Evolutionary conservation across 148 eudicot genomes (phyloP), one percentile per base, ranked within the genome.

Genomic region (Cornus florida): DNA sequence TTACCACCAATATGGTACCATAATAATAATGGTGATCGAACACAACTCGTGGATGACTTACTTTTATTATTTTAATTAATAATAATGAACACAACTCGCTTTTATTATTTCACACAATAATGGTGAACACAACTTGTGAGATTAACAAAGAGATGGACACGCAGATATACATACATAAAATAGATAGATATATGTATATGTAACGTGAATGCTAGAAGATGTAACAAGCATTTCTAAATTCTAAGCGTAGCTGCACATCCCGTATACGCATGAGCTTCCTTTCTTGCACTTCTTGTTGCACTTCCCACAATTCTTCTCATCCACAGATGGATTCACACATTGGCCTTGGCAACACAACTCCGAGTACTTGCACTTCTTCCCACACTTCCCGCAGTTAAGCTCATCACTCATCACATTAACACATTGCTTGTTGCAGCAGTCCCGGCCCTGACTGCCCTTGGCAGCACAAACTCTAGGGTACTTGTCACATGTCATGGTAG

Each of bases 401-500:
- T 23, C 64, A 39, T 75, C 70, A 1, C 10, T 41, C 56, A 64
- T 75, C 69, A 75, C 77, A 60, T 74, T 35, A 5, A 74, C 77
- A 60, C 77, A 74, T 35, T 32, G 20, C 19, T 74, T 74, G 7
- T n/a, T 11, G 35, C 77, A 74, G 31, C 77, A 74, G 31, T 74
- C 69, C 1, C 31, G 69, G 7, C 77, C 77, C 7, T 28, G 16
- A 28, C 77, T 74, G 5, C 68, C 77, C 28, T 74, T 74, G 70
- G 70, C 17, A 3, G 78, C 78, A 64, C 78, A 75, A 35, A 75
- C 56, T 32, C 70, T 62, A 22, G 78, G 70, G 78, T 75, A 38
- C 56, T 75, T 64, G 69, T 75, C 33, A 7, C 85, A 85, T 39
- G 87, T 64, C 78, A 75, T 75, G 10, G 13, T 43, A 0, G 35